A percentile compares a stretch with the other conserved stretches of the same genome.
These are phyloP conservation scores for Yamadazyma aaseri DNA, from an alignment of 1,139 yeast species.

Conservation along the genomic window DNA sequence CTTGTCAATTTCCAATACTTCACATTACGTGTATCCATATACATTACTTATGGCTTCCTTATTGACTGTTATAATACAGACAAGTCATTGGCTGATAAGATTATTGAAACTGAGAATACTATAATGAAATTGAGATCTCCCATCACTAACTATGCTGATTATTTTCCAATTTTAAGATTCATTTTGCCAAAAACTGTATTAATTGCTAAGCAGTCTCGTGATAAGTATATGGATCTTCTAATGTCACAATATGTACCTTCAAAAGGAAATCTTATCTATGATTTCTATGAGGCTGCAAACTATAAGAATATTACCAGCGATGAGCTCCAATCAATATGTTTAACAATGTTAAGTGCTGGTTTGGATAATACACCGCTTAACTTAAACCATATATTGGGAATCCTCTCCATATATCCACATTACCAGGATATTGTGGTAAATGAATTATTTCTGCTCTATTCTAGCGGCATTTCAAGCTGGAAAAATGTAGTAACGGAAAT, in stretches of 20 bases:
- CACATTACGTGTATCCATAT: slow-evolving; percentile 56
- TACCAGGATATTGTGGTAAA: slow-evolving; percentile 44
- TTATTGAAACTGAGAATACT: slow-evolving; percentile 60
- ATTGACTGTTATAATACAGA: slow-evolving; percentile 45
- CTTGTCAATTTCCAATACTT: slow-evolving; percentile 48
- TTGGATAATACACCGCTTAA: slow-evolving; percentile 71
- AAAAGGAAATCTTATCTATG: slow-evolving; percentile 5
- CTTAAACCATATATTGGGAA: slow-evolving; percentile 60
- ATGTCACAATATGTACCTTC: neutral
- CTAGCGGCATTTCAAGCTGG: slow-evolving; percentile 45
- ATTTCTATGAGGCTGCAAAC: slow-evolving; percentile 6
- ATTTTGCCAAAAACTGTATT: slow-evolving; percentile 26
- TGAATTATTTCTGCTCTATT: slow-evolving; percentile 30
- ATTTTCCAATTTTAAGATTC: slow-evolving; percentile 50
- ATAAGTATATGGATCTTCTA: slow-evolving; percentile 51
- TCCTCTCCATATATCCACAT: slow-evolving; percentile 45
- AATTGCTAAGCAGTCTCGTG: slow-evolving; percentile 46
- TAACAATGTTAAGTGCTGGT: slow-evolving; percentile 81
- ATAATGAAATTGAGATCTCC: slow-evolving; percentile 67
- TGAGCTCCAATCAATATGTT: slow-evolving; percentile 62
- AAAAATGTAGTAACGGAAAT: slow-evolving; percentile 30
- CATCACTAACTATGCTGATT: slow-evolving; percentile 60
- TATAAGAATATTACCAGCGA: slow-evolving; percentile 13
- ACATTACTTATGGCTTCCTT: slow-evolving; percentile 58
- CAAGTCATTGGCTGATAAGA: slow-evolving; percentile 46